Evolutionary conservation across 2,329 filamentous ascomycete species (phyloP).

Genomic region (Arthrobotrys sinensis): DNA sequence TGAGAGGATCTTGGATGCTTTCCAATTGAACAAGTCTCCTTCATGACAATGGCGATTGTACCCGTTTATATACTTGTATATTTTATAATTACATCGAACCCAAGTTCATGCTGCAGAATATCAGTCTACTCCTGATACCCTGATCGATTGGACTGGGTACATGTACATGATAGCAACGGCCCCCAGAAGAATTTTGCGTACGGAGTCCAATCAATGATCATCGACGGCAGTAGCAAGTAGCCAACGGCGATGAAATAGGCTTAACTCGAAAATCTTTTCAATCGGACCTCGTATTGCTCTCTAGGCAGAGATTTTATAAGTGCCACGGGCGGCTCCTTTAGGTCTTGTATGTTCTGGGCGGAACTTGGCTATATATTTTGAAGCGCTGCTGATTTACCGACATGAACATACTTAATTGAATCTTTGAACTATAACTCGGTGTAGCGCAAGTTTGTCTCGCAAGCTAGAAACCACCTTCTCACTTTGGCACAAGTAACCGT

Average conservation of each 20-base stretch:
- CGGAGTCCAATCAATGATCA: neutral
- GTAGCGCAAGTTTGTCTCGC: too few species aligned
- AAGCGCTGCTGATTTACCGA: neutral
- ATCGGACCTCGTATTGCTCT: neutral
- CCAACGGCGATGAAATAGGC: neutral
- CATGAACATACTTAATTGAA: too few species aligned
- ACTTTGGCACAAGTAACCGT: too few species aligned
- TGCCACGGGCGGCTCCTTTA: constrained; percentile 1
- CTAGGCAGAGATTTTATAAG: constrained; percentile 8
- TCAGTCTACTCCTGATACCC: constrained; percentile 2
- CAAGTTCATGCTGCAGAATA: neutral
- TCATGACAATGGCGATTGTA: constrained; percentile 10
- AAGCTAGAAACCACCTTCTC: too few species aligned
- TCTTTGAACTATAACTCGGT: too few species aligned
- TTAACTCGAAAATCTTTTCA: constrained; percentile 9
- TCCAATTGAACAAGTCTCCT: constrained; percentile 1
- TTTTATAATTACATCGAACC: neutral
- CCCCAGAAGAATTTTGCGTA: neutral
- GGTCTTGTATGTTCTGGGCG: constrained; percentile 13
- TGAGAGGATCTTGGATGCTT: neutral
- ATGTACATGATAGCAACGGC: neutral
- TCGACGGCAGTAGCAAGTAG: neutral
- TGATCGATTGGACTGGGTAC: constrained; percentile 1
- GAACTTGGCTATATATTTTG: constrained; percentile 12
- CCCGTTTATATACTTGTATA: constrained; percentile 3